Evolutionary conservation across 192 early-diverging fungal genomes (phyloP).

Genomic region (Backusella macrospora): DNA sequence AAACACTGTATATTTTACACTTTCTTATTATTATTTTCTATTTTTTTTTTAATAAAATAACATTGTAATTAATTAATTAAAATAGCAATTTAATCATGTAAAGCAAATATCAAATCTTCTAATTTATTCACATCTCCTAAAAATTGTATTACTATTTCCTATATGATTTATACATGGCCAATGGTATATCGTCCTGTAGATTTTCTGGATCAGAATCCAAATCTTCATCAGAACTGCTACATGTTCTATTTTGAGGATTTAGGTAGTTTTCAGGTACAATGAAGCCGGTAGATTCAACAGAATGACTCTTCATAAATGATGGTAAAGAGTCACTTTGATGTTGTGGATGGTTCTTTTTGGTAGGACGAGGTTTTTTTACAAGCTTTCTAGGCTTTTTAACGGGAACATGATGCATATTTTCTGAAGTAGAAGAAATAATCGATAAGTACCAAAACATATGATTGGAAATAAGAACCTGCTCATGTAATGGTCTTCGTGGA

Average conservation of each 20-base stretch:
- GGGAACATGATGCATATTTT: neutral
- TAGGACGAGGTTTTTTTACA: neutral
- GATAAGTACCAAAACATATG: constrained; percentile 85
- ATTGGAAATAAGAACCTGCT: constrained; percentile 78
- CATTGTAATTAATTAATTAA: too few species aligned
- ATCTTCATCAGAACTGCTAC: neutral
- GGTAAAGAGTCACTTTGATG: neutral
- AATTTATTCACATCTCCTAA: neutral
- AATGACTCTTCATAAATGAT: neutral
- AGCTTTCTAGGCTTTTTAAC: neutral
- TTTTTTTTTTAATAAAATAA: too few species aligned
- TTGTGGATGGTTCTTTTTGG: neutral
- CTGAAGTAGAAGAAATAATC: constrained; percentile 43
- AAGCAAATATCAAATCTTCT: neutral
- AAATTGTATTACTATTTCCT: neutral
- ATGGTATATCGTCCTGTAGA: neutral
- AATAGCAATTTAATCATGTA: neutral
- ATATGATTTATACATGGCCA: constrained; percentile 3
- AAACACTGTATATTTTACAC: too few species aligned
- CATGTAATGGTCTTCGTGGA: constrained; percentile 67
- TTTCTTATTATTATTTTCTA: too few species aligned
- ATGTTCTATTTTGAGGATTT: constrained; percentile 20
- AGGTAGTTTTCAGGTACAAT: constrained; percentile 27
- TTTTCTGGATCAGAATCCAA: neutral
- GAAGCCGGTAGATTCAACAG: neutral